Conservation (phyloP, 2,329 filamentous ascomycete species). For the Cytospora piceicola region DNA sequence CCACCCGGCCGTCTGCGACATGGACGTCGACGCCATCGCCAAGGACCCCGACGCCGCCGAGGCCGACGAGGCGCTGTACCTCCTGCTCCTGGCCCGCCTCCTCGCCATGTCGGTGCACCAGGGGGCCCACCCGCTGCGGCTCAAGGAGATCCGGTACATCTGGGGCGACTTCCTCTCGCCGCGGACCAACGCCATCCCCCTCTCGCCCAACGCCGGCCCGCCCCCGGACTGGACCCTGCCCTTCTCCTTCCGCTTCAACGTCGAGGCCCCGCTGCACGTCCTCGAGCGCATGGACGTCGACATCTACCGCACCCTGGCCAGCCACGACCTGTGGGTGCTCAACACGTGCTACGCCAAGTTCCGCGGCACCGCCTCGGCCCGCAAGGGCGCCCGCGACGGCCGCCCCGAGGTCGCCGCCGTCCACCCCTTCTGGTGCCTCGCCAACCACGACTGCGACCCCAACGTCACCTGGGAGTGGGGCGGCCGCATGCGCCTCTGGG, state of each 20-base stretch:
- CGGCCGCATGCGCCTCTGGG: constrained; percentile 73
- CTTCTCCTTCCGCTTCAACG: constrained; percentile 77
- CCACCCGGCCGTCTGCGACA: constrained; percentile 68
- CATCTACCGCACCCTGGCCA: constrained; percentile 62
- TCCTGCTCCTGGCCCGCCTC: constrained; percentile 64
- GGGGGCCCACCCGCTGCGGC: constrained; percentile 64
- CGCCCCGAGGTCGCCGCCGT: constrained; percentile 91
- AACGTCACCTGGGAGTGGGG: constrained; percentile 96
- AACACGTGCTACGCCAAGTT: constrained; percentile 95
- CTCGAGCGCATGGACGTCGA: constrained; percentile 85
- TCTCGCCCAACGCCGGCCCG: constrained; percentile 57
- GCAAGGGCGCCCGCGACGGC: constrained; percentile 75
- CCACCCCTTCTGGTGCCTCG: constrained; percentile 93
- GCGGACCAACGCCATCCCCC: constrained; percentile 55
- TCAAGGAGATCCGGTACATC: constrained; percentile 67
- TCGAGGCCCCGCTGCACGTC: constrained; percentile 74
- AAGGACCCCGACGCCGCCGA: constrained; percentile 65
- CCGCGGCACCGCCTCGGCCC: constrained; percentile 86
- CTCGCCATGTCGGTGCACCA: constrained; percentile 67
- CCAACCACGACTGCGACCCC: constrained; percentile 94
- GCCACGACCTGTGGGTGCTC: constrained; percentile 79
- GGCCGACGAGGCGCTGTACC: constrained; percentile 64
- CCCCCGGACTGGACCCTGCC: constrained; percentile 70
- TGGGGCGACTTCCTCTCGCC: constrained; percentile 69
- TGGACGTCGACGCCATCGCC: constrained; percentile 66